Evolutionary conservation across 1,284 basidiomycete species (phyloP).

Genomic region (Rhodotorula sp.): DNA sequence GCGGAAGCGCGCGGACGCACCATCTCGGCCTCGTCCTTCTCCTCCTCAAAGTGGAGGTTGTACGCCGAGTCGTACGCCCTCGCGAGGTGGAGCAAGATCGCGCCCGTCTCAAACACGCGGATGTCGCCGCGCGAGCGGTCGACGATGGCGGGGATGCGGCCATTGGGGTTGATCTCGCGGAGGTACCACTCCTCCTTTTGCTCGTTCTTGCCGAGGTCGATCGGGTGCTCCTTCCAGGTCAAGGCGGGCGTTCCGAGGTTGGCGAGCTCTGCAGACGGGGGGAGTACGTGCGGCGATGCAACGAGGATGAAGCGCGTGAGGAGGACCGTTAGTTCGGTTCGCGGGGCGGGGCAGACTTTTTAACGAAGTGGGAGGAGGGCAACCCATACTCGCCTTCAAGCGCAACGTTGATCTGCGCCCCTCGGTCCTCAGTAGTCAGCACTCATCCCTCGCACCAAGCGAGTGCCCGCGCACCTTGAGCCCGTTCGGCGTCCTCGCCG

Average conservation of each 20-base stretch:
- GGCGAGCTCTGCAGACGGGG: slow-evolving; percentile 59
- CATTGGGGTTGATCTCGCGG: slow-evolving; percentile 62
- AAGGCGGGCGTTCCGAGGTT: slow-evolving; percentile 61
- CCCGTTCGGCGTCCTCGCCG: slow-evolving; percentile 61
- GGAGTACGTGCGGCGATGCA: neutral
- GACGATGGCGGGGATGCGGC: slow-evolving; percentile 56
- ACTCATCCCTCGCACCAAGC: neutral
- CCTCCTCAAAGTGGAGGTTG: slow-evolving; percentile 62
- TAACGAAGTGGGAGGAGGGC: neutral
- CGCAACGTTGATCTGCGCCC: slow-evolving; percentile 51
- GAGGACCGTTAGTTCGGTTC: too few relatives aligned
- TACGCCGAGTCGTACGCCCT: slow-evolving; percentile 56
- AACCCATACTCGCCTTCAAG: slow-evolving; percentile 58
- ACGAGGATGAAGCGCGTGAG: neutral
- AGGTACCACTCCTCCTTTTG: slow-evolving; percentile 65
- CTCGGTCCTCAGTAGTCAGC: too few relatives aligned
- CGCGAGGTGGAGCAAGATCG: slow-evolving; percentile 66
- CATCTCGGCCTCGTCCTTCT: slow-evolving; percentile 35
- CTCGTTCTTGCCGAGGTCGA: slow-evolving; percentile 59
- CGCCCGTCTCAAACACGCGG: slow-evolving; percentile 67
- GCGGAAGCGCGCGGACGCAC: slow-evolving; percentile 22
- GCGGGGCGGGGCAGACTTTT: too few relatives aligned
- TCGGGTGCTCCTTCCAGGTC: slow-evolving; percentile 62
- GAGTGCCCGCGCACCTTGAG: neutral
- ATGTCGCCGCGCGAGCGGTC: slow-evolving; percentile 61